A percentile compares a stretch with the other conserved stretches of the same genome.
These are phyloP conservation scores for Fraxinus sp. DNA, from an alignment of 305 asterid genomes.

Conservation along the genomic window DNA sequence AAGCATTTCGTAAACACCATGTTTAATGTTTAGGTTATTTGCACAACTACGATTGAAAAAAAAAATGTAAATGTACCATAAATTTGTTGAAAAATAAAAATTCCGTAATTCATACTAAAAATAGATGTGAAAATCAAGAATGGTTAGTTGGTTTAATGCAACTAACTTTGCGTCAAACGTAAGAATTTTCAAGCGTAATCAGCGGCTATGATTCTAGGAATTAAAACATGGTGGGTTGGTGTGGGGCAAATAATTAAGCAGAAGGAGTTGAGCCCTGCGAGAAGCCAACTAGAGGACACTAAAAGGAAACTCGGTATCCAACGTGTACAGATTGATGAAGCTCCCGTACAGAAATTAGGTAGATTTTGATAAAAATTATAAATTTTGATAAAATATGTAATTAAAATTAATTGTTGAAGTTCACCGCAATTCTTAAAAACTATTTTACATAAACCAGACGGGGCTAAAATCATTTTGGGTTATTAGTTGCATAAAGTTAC, in stretches of 20 bases:
- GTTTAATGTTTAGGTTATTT: neutral
- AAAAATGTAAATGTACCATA: too few relatives aligned
- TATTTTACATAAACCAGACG: neutral
- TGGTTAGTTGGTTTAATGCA: constrained; percentile 18
- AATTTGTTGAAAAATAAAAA: neutral
- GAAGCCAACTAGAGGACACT: neutral
- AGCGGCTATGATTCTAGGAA: constrained; percentile 39
- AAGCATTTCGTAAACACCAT: neutral
- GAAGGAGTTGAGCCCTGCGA: neutral
- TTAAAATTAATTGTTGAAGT: neutral
- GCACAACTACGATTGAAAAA: neutral
- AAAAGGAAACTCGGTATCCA: neutral
- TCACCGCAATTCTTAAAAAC: neutral
- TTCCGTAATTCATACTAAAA: neutral
- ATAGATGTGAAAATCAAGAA: neutral
- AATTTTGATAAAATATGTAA: neutral
- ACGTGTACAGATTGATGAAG: neutral
- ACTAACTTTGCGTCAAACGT: constrained; percentile 32
- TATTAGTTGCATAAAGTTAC: neutral
- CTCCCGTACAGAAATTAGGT: neutral
- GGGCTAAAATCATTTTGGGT: neutral
- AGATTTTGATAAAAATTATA: neutral
- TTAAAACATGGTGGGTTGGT: constrained; percentile 12
- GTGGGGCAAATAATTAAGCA: neutral
- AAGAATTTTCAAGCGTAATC: constrained; percentile 45